phyloP scores from a whole-genome alignment of 768 basidiomycete species.

The Boletus tomentosulus region DNA sequence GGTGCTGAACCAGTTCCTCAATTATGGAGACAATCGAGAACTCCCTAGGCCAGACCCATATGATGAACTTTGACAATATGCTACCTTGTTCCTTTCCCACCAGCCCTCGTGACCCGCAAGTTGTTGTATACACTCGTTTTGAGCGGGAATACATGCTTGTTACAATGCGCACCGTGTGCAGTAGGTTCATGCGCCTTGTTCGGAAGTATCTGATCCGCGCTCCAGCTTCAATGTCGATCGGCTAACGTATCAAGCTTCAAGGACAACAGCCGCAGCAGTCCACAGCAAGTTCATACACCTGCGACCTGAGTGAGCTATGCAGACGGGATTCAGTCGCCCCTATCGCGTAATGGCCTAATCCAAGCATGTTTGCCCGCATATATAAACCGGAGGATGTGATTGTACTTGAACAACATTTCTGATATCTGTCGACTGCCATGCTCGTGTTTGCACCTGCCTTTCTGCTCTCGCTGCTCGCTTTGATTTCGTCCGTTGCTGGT shows the following conservation, averaged over 20 bases:
- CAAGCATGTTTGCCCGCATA: background rate
- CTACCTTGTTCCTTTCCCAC: background rate
- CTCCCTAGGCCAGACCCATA: slow-evolving; percentile 30
- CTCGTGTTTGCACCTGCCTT: slow-evolving; percentile 4
- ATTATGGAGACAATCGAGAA: slow-evolving; percentile 22
- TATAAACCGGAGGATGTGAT: slow-evolving; percentile 6
- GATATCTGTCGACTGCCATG: slow-evolving; percentile 6
- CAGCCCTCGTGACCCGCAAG: background rate
- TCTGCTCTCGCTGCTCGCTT: slow-evolving; percentile 4
- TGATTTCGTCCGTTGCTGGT: slow-evolving; percentile 6
- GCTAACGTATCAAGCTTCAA: background rate
- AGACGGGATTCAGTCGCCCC: background rate
- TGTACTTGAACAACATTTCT: background rate
- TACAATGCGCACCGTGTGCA: background rate
- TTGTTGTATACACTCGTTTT: slow-evolving; percentile 3
- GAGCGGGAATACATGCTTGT: background rate
- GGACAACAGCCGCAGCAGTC: background rate
- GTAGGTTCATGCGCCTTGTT: background rate
- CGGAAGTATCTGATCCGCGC: background rate
- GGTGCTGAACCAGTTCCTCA: slow-evolving; percentile 15
- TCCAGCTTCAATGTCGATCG: background rate
- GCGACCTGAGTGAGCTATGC: background rate
- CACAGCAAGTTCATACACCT: background rate
- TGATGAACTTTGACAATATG: slow-evolving; percentile 24
- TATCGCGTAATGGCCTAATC: background rate